Evolutionary conservation across 768 basidiomycete species (phyloP).

Genomic region (Auricularia cornea): DNA sequence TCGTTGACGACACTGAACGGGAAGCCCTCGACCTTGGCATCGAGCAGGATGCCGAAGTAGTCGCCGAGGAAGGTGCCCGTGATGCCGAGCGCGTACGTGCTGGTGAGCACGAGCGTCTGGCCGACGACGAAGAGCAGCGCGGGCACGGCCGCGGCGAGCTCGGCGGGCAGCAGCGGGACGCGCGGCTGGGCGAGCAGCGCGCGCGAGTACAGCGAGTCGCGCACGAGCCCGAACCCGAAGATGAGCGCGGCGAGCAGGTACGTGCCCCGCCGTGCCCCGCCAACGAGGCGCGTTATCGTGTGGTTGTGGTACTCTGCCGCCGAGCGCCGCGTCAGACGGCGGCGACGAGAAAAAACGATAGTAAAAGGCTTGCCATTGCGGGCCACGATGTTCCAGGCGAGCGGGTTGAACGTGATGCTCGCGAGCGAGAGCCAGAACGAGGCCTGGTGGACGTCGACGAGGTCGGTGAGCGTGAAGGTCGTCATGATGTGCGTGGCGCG

Average conservation of each 20-base stretch:
- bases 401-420: slow-evolving; percentile 82
- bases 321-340: background rate
- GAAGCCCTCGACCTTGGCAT: slow-evolving; percentile 86
- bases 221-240: slow-evolving; percentile 74
- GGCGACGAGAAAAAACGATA: background rate
- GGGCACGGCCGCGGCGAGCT: slow-evolving; percentile 53
- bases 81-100: slow-evolving; percentile 84
- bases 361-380: slow-evolving; percentile 61
- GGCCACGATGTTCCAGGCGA: slow-evolving; percentile 93
- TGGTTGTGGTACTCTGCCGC: slow-evolving; percentile 68
- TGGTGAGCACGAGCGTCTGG: slow-evolving; percentile 78
- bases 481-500: slow-evolving; percentile 33
- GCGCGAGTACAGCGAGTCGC: slow-evolving; percentile 77
- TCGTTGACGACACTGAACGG: slow-evolving; percentile 89
- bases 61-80: slow-evolving; percentile 55
- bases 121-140: slow-evolving; percentile 57
- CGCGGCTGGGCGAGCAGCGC: slow-evolving; percentile 75
- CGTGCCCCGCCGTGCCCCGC: slow-evolving; percentile 66
- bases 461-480: slow-evolving; percentile 48
- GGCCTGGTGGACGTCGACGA: slow-evolving; percentile 52
- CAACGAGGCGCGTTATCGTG: slow-evolving; percentile 76
- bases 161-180: slow-evolving; percentile 53
- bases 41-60: slow-evolving; percentile 48
- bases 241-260: slow-evolving; percentile 83
- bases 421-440: slow-evolving; percentile 61